These are phyloP conservation scores for Botryotinia convoluta DNA, from an alignment of 2,329 filamentous ascomycete genomes.

Conservation along the genomic window DNA sequence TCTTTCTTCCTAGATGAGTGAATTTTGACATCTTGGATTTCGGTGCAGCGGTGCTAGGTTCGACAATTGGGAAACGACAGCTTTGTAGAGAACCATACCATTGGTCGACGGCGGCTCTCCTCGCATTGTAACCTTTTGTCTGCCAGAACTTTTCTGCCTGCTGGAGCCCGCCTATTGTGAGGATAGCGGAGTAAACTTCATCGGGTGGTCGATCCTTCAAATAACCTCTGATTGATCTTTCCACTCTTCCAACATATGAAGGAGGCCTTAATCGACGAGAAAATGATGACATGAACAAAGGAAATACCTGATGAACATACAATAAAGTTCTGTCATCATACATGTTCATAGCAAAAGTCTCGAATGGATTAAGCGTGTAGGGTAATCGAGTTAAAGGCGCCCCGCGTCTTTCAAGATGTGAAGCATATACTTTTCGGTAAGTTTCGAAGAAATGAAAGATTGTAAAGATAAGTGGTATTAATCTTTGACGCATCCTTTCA, in stretches of 20 bases:
- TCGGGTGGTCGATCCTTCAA: constrained; percentile 60
- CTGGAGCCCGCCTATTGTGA: constrained; percentile 59
- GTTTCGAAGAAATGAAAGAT: constrained; percentile 68
- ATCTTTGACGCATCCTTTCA: constrained; percentile 61
- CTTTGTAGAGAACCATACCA: constrained; percentile 56
- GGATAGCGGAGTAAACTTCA: constrained; percentile 58
- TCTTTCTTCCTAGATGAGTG: constrained; percentile 54
- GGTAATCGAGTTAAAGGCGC: constrained; percentile 51
- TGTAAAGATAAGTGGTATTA: constrained; percentile 63
- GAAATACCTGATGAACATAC: constrained; percentile 63
- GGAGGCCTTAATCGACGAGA: constrained; percentile 60
- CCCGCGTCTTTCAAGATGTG: constrained; percentile 52
- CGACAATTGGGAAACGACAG: constrained; percentile 37
- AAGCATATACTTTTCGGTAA: constrained; percentile 57
- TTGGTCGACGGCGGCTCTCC: constrained; percentile 56
- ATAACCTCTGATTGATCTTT: constrained; percentile 62
- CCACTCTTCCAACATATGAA: constrained; percentile 61
- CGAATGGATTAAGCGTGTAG: constrained; percentile 62
- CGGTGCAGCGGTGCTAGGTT: constrained; percentile 34
- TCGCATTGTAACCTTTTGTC: constrained; percentile 62
- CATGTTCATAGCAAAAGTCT: constrained; percentile 59
- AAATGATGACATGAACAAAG: constrained; percentile 62
- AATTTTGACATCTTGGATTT: constrained; percentile 53
- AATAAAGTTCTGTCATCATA: constrained; percentile 63
- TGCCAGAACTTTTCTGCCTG: constrained; percentile 65